Percentiles rank a stretch among this genome's conserved stretches.
Conservation (phyloP, 306 rosid species). For the Lotus japonicus region DNA sequence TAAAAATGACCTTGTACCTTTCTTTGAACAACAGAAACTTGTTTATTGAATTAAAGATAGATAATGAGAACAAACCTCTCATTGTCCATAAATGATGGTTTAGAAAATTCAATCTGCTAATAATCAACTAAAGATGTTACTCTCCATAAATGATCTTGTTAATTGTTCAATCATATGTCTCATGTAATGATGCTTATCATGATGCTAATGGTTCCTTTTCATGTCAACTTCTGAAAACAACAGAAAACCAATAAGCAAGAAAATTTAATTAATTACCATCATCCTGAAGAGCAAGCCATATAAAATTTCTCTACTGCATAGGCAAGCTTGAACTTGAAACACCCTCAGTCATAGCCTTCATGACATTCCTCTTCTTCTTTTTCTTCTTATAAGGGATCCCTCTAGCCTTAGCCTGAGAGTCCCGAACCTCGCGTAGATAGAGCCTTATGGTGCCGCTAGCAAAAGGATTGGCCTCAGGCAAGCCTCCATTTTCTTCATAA, state of each 20-base stretch:
- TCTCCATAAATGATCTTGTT: neutral
- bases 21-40: too few species aligned
- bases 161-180: constrained; percentile 2
- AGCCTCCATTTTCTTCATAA: constrained; percentile 90
- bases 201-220: neutral
- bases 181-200: too few species aligned
- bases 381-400: constrained; percentile 90
- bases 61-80: too few species aligned
- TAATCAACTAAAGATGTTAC: neutral
- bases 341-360: constrained; percentile 23
- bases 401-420: constrained; percentile 78
- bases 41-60: too few species aligned
- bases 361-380: constrained; percentile 45
- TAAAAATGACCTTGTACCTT: neutral
- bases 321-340: constrained; percentile 27
- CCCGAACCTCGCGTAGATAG: constrained; percentile 67
- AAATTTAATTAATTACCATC: constrained; percentile 21
- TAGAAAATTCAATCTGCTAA: neutral
- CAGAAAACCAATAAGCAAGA: neutral
- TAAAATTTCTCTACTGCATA: constrained; percentile 25
- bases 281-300: constrained; percentile 16
- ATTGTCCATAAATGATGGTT: too few species aligned
- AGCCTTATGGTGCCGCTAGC: constrained; percentile 71
- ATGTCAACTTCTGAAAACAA: neutral
- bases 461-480: constrained; percentile 77